Conservation (phyloP, 768 basidiomycete species). For the Astraeus odoratus region DNA sequence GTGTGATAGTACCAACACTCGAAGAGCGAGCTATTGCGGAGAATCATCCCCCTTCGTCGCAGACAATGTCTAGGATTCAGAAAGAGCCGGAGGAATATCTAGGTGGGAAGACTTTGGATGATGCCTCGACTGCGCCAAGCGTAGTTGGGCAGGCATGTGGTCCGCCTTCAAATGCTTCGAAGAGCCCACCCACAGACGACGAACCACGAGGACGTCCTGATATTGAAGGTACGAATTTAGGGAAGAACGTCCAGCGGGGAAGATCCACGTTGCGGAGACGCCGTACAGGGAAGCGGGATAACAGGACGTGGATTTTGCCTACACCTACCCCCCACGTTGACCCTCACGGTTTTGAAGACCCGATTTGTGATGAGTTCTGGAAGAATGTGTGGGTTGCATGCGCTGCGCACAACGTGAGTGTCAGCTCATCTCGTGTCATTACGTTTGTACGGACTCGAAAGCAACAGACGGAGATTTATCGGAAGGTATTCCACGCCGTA, state of each 20-base stretch:
- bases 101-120: not conserved
- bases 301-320: conserved; percentile 55
- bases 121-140: conserved; percentile 20
- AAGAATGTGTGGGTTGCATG: conserved; percentile 82
- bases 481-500: conserved; percentile 89
- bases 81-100: too few relatives aligned
- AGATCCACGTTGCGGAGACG: conserved; percentile 51
- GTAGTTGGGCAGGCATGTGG: conserved; percentile 43
- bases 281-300: conserved; percentile 42
- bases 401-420: conserved; percentile 80
- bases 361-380: conserved; percentile 84
- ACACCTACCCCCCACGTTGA: conserved; percentile 67
- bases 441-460: not conserved
- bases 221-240: conserved; percentile 38
- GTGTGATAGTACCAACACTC: conserved; percentile 57
- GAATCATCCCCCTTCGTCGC: conserved; percentile 31
- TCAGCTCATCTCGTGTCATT: not conserved
- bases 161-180: conserved; percentile 37
- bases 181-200: conserved; percentile 34
- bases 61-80: conserved; percentile 17
- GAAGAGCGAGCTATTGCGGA: conserved; percentile 63
- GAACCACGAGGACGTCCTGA: conserved; percentile 42
- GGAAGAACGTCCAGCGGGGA: conserved; percentile 42
- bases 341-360: conserved; percentile 80
- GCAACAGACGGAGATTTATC: conserved; percentile 84